phyloP scores from a whole-genome alignment of 2,329 filamentous ascomycete species.

The Thielaviopsis ethacetica region DNA sequence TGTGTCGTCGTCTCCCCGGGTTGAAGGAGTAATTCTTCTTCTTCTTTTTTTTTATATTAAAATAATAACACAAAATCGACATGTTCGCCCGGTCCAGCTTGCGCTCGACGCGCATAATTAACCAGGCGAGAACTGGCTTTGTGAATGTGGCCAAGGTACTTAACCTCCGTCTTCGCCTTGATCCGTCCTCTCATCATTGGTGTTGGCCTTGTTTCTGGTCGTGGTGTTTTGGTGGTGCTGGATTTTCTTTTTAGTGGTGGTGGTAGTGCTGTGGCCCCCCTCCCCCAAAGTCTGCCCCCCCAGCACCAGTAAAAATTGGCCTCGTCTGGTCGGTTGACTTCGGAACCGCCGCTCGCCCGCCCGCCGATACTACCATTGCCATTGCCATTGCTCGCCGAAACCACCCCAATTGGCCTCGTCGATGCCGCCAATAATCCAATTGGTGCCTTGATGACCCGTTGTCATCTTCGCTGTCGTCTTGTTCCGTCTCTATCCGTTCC shows the following conservation, averaged over 20 bases:
- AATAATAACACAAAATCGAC: constrained; percentile 13
- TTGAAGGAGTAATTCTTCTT: constrained; percentile 12
- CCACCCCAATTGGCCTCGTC: not conserved
- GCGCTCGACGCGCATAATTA: constrained; percentile 75
- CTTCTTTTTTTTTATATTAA: constrained; percentile 13
- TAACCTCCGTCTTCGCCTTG: constrained; percentile 20
- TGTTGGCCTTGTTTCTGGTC: not conserved
- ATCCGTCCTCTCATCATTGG: not conserved
- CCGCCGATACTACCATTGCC: not conserved
- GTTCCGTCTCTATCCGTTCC: not conserved
- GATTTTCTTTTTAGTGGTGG: not conserved
- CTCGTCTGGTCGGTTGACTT: not conserved
- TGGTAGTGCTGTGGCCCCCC: too few relatives aligned
- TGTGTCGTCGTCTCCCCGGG: constrained; percentile 10
- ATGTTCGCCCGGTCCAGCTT: constrained; percentile 92
- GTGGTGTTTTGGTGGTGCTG: not conserved
- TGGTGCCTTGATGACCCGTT: not conserved
- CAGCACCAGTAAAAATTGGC: not conserved
- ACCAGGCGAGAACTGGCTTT: constrained; percentile 58
- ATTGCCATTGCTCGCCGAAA: not conserved
- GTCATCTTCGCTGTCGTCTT: not conserved
- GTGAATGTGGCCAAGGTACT: constrained; percentile 57
- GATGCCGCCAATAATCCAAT: not conserved
- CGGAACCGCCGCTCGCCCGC: not conserved
- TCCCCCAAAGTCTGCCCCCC: not conserved